Base-by-base conservation (phyloP, 768 basidiomycete species). In the Serendipita sp. region DNA sequence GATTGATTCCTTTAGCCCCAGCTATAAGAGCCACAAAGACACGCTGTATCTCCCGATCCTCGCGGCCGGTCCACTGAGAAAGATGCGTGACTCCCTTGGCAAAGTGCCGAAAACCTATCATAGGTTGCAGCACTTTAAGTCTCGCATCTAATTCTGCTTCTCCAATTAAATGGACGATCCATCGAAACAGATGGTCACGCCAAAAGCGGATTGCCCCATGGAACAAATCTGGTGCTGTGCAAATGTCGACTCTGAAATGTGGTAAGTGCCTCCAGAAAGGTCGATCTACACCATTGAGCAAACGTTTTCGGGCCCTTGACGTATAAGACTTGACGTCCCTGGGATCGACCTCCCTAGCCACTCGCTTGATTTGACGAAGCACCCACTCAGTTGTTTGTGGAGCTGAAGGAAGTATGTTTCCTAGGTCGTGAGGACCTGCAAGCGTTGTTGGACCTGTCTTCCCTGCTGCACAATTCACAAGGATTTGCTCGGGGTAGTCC, bases 31-130 rank as follows among this genome's bases (percentile, higher is more conserved):
- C 54, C 18, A 80, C 64, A 3, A 78, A 67, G 28, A 73, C 74
- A 3, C 70, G 64, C 64, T 78, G 72, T 3, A 79, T 66, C 34
- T 79, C 72, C 0, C 72, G 66, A 58, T 78, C 75, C 32, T 78
- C 76, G 0, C 71, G 60, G 1, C 77, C 76, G 4, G 79, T 78
- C 28, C 76, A 74, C 64, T 79, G 78, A 32, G 78, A 77, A 32
- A 79, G 45, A 3, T 70, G 68, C 3, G 73, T 76, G 4, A 78
- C 73, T 0, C 78, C 76, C n/a, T 74, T 71, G 7, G 68, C 65
- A 63, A 78, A 80, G 32, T 78, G 76, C 15, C 72, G 66, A 58
- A 72, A 73, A 13, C 75, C 74, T 11, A 71, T 71, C 35, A 69
- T 70, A 13, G 73, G 71, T 28, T 78, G 77, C 7, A 79, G 69